phyloP scores from a whole-genome alignment of 2,329 filamentous ascomycete genomes.

The Aphanoascus verrucosus region DNA sequence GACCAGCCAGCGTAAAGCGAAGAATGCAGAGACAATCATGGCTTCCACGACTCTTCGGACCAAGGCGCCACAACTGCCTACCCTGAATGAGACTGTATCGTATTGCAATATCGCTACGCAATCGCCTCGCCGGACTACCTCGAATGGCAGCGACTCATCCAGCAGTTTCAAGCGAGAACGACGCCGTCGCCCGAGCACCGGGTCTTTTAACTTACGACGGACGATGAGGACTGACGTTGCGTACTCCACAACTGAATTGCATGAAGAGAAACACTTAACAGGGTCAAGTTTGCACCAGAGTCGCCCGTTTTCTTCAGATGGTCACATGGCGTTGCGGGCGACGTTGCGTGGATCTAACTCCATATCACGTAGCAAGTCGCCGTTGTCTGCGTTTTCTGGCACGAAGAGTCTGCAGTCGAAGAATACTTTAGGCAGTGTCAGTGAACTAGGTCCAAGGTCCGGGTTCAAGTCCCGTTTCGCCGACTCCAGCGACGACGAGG shows the following conservation, averaged over 20 bases:
- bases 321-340: constrained; percentile 35
- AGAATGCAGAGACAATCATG: neutral
- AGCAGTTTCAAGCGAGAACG: constrained; percentile 70
- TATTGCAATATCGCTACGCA: neutral
- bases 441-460: constrained; percentile 23
- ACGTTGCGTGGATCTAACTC: constrained; percentile 41
- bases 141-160: constrained; percentile 54
- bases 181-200: constrained; percentile 37
- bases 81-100: neutral
- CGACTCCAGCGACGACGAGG: constrained; percentile 66
- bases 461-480: constrained; percentile 53
- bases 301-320: constrained; percentile 35
- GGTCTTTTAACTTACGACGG: constrained; percentile 52
- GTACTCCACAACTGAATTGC: constrained; percentile 15
- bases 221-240: constrained; percentile 55
- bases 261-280: neutral
- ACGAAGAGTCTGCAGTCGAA: constrained; percentile 28
- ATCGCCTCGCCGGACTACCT: constrained; percentile 43
- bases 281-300: constrained; percentile 1
- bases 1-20: neutral
- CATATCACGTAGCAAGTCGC: constrained; percentile 25
- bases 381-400: constrained; percentile 28
- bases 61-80: neutral
- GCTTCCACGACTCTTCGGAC: neutral
- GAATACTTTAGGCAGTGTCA: constrained; percentile 15